These are phyloP conservation scores for Yamadazyma ubonensis DNA, from an alignment of 805 yeast genomes.

Conservation along the genomic window DNA sequence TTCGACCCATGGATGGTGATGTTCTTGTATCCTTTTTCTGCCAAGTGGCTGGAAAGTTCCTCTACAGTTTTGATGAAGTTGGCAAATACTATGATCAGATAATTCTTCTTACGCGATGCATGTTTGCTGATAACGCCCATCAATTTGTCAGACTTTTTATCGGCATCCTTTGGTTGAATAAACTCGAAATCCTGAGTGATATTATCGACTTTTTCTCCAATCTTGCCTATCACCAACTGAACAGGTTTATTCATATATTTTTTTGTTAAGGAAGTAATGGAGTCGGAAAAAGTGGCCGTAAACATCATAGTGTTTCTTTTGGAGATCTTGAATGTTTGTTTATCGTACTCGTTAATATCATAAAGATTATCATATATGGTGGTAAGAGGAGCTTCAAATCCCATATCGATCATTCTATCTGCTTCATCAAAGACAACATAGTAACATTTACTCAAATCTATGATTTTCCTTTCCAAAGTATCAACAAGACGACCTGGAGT, in stretches of 20 bases:
- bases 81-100: slow-evolving; percentile 70
- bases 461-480: slow-evolving; percentile 64
- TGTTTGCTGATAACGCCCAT: slow-evolving; percentile 40
- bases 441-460: slow-evolving; percentile 59
- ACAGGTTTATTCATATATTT: slow-evolving; percentile 63
- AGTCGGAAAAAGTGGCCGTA: slow-evolving; percentile 87
- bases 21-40: slow-evolving; percentile 43
- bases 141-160: slow-evolving; percentile 43
- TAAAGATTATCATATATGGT: slow-evolving; percentile 60
- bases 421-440: slow-evolving; percentile 89
- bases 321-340: slow-evolving; percentile 35
- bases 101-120: slow-evolving; percentile 29
- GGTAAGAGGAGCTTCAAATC: slow-evolving; percentile 79
- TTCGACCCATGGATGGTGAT: slow-evolving; percentile 79
- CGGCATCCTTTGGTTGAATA: slow-evolving; percentile 21
- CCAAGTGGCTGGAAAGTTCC: slow-evolving; percentile 51
- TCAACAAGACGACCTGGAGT: slow-evolving; percentile 93
- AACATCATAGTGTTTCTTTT: slow-evolving; percentile 79
- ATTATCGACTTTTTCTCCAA: slow-evolving; percentile 63
- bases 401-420: slow-evolving; percentile 93
- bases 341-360: slow-evolving; percentile 22
- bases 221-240: slow-evolving; percentile 63
- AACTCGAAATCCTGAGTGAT: slow-evolving; percentile 65
- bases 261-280: slow-evolving; percentile 65
- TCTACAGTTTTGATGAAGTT: slow-evolving; percentile 78